Conservation (phyloP, 768 basidiomycete species). For the Lactarius evosmus region DNA sequence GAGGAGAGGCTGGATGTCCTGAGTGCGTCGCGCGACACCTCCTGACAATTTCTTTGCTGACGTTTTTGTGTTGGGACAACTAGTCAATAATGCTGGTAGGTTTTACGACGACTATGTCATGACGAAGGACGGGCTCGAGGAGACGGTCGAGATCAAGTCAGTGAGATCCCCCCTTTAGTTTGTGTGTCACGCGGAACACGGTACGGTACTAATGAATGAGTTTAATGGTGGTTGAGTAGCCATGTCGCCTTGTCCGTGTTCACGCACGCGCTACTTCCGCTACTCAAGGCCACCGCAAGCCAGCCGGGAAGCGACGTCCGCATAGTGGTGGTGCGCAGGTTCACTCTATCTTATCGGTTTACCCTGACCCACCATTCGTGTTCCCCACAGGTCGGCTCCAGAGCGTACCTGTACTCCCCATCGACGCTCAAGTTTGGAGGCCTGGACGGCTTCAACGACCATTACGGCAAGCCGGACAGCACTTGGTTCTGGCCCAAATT, state of each 20-base stretch:
- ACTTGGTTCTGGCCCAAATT: background rate
- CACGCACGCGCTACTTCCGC: background rate
- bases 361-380: background rate
- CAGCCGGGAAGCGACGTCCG: conserved; percentile 13
- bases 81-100: conserved; percentile 11
- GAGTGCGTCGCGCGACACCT: background rate
- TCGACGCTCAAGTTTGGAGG: background rate
- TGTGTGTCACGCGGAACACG: too few species aligned
- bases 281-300: conserved; percentile 3
- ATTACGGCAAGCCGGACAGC: background rate
- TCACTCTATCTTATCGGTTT: background rate
- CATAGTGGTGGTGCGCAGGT: conserved; percentile 1
- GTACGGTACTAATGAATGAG: too few species aligned
- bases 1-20: conserved; percentile 2
- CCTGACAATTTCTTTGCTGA: background rate
- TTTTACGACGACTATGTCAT: conserved; percentile 1
- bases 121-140: background rate
- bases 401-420: background rate
- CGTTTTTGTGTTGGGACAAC: background rate
- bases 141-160: conserved; percentile 1
- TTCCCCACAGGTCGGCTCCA: background rate
- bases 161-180: background rate
- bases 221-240: background rate
- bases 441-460: conserved; percentile 6
- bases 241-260: conserved; percentile 8